phyloP scores from a whole-genome alignment of 1,284 basidiomycete genomes.

The Ustilago trichophora region DNA sequence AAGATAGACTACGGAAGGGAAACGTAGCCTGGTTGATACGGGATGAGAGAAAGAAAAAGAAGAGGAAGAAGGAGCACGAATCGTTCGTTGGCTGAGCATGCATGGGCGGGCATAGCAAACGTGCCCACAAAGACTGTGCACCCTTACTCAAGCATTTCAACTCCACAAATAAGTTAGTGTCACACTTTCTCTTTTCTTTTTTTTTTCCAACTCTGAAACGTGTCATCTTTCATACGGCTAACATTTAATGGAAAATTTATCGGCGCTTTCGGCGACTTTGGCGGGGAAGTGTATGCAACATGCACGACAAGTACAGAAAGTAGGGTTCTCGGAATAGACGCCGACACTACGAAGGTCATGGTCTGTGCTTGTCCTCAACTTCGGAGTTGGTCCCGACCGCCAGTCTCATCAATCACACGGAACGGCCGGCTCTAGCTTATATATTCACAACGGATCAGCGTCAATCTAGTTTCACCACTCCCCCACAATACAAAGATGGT shows the following conservation, averaged over 20 bases:
- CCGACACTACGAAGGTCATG: background rate
- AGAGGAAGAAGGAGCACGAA: background rate
- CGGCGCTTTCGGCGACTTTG: constrained; percentile 29
- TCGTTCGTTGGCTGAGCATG: constrained; percentile 7
- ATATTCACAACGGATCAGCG: too few relatives aligned
- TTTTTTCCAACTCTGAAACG: background rate
- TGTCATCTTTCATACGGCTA: background rate
- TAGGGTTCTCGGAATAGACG: background rate
- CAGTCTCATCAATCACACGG: too few relatives aligned
- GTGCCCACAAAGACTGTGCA: background rate
- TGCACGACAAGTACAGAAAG: too few relatives aligned
- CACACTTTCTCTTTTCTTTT: too few relatives aligned
- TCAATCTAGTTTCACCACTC: too few relatives aligned
- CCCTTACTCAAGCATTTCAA: constrained; percentile 8
- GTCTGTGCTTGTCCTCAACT: background rate
- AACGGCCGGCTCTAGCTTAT: too few relatives aligned
- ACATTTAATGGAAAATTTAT: background rate
- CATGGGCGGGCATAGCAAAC: background rate
- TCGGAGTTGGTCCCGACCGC: too few relatives aligned
- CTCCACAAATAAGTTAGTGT: too few relatives aligned
- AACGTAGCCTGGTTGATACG: too few relatives aligned
- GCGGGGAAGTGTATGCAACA: background rate
- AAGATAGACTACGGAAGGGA: too few relatives aligned
- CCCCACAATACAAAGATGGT: constrained; percentile 1
- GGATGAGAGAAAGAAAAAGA: background rate